These are phyloP conservation scores for Thelonectria discophora DNA, from an alignment of 2,329 filamentous ascomycete species.

Conservation along the genomic window DNA sequence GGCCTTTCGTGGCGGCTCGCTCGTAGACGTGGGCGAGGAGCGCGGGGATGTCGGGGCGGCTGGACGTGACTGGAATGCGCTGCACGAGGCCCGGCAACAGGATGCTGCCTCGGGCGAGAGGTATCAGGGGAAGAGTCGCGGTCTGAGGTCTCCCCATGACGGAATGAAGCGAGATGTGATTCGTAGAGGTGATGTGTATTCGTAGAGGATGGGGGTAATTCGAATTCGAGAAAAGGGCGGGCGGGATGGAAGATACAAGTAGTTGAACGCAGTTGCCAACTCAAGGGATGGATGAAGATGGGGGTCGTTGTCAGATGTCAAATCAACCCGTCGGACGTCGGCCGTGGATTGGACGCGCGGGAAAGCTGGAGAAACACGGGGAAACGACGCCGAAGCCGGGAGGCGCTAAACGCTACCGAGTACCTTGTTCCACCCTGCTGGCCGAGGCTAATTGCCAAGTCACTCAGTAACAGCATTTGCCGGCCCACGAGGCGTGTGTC, in stretches of 20 bases:
- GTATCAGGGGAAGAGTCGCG: slow-evolving; percentile 76
- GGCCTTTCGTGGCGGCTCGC: slow-evolving; percentile 73
- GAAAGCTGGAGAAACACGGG: slow-evolving; percentile 44
- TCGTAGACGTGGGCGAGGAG: slow-evolving; percentile 88
- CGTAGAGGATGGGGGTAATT: neutral
- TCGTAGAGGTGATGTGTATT: neutral
- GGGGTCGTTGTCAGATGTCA: slow-evolving; percentile 39
- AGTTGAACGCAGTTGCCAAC: slow-evolving; percentile 1
- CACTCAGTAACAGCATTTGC: neutral
- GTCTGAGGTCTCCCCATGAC: slow-evolving; percentile 54
- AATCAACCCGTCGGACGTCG: slow-evolving; percentile 7
- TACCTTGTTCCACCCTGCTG: slow-evolving; percentile 34
- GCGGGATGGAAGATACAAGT: slow-evolving; percentile 13
- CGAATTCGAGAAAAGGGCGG: neutral
- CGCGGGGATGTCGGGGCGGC: slow-evolving; percentile 87
- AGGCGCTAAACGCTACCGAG: slow-evolving; percentile 17
- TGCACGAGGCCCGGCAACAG: slow-evolving; percentile 87
- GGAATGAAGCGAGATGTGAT: slow-evolving; percentile 21
- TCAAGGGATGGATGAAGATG: slow-evolving; percentile 13
- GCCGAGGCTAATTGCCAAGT: slow-evolving; percentile 37
- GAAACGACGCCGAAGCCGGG: slow-evolving; percentile 39
- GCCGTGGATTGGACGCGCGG: slow-evolving; percentile 17
- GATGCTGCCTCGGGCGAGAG: slow-evolving; percentile 80
- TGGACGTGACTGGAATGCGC: slow-evolving; percentile 80
- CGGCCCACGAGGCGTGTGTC: no score